Conservation (phyloP, 2,329 filamentous ascomycete species). For the Fusarium nisikadoi region DNA sequence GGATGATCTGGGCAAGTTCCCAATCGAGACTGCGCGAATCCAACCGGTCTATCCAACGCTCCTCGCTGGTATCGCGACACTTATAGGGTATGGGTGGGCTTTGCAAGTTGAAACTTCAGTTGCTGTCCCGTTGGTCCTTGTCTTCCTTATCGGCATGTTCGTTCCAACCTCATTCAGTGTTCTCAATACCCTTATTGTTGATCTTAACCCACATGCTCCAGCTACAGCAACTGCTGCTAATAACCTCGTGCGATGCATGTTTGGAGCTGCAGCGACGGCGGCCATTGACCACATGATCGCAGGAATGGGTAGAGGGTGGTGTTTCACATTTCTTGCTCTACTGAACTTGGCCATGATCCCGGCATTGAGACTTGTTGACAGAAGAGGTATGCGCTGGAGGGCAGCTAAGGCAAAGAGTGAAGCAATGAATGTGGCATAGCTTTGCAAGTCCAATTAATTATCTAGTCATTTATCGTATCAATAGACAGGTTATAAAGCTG, state of each 20-base stretch:
- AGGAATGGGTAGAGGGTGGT: conserved; percentile 69
- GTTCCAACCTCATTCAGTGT: conserved; percentile 72
- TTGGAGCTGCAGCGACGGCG: conserved; percentile 68
- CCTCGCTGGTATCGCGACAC: conserved; percentile 61
- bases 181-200: conserved; percentile 71
- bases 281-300: conserved; percentile 68
- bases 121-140: conserved; percentile 64
- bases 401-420: conserved; percentile 57
- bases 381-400: conserved; percentile 61
- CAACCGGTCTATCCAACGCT: conserved; percentile 66
- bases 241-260: conserved; percentile 70
- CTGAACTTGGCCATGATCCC: conserved; percentile 61
- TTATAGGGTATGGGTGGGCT: conserved; percentile 68
- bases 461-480: conserved; percentile 18
- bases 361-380: conserved; percentile 60
- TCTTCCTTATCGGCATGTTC: conserved; percentile 67
- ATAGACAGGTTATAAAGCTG: conserved; percentile 61
- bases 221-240: conserved; percentile 72
- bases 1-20: conserved; percentile 62
- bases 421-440: conserved; percentile 33
- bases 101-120: conserved; percentile 62
- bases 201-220: conserved; percentile 69
- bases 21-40: conserved; percentile 65
- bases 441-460: background rate
- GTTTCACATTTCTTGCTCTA: conserved; percentile 67